Evolutionary conservation across 768 basidiomycete species (phyloP).

Genomic region (Mycena sanguinolenta): DNA sequence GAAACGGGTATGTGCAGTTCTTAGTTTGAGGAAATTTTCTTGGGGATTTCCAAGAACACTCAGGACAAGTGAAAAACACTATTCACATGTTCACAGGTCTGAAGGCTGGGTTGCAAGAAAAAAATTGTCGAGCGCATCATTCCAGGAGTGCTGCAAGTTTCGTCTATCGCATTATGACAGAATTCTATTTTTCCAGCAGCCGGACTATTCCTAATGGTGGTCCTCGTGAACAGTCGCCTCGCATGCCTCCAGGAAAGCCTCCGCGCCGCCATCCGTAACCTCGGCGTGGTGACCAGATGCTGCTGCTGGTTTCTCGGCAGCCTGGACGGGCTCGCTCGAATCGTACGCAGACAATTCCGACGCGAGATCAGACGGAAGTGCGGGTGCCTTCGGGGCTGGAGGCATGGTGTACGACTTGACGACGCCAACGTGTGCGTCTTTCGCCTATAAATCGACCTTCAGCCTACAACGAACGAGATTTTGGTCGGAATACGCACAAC

Average conservation of each 20-base stretch:
- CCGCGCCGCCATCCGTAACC: constrained; percentile 69
- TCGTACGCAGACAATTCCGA: constrained; percentile 91
- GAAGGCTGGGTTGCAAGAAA: too few relatives aligned
- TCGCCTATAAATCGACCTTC: constrained; percentile 66
- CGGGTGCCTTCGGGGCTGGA: constrained; percentile 78
- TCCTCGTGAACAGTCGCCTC: constrained; percentile 83
- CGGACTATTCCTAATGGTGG: constrained; percentile 54
- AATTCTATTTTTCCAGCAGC: constrained; percentile 29
- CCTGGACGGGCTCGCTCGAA: constrained; percentile 75
- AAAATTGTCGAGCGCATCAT: too few relatives aligned
- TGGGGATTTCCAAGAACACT: too few relatives aligned
- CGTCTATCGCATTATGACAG: constrained; percentile 12
- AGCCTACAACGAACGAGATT: background rate
- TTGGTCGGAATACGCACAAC: constrained; percentile 7
- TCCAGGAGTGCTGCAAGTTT: background rate
- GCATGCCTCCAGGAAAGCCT: constrained; percentile 83
- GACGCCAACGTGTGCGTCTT: constrained; percentile 89
- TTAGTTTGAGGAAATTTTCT: too few relatives aligned
- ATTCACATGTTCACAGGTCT: too few relatives aligned
- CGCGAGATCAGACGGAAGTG: constrained; percentile 88
- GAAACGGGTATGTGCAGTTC: too few relatives aligned
- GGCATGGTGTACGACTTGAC: constrained; percentile 90
- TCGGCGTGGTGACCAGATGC: constrained; percentile 49
- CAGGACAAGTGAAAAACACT: too few relatives aligned
- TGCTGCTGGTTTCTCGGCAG: constrained; percentile 49